A percentile compares a stretch with the other conserved stretches of the same genome.
Evolutionary conservation across 139 green algal species (phyloP).

Genomic region (Zygnema cylindricum): DNA sequence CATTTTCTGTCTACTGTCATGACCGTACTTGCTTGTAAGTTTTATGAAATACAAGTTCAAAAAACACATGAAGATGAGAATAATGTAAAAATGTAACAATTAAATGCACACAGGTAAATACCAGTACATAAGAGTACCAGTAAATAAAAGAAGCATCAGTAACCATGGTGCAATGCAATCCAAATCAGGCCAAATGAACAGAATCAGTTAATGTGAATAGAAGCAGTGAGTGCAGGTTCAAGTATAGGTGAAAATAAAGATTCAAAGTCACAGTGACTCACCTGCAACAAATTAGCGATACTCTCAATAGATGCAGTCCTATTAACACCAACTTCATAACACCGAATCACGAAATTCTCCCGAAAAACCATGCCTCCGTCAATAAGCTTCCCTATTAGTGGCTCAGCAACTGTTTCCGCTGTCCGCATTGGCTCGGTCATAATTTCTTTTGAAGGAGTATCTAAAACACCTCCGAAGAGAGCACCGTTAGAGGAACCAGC

Average conservation of each 20-base stretch:
- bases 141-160: too few relatives aligned
- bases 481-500: not conserved
- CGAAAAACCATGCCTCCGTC: conserved; percentile 45
- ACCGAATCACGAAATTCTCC: conserved; percentile 54
- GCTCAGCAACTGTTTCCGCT: not conserved
- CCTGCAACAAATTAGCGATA: conserved; percentile 61
- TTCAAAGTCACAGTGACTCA: not conserved
- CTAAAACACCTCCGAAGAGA: not conserved
- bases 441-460: not conserved
- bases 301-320: conserved; percentile 53
- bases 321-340: conserved; percentile 59
- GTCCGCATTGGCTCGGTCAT: not conserved
- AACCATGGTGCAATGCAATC: too few relatives aligned
- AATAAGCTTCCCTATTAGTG: conserved; percentile 2
- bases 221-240: too few relatives aligned
- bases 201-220: too few relatives aligned
- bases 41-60: too few relatives aligned
- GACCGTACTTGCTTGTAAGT: too few relatives aligned
- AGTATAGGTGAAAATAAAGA: not conserved
- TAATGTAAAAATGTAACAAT: too few relatives aligned
- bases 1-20: too few relatives aligned
- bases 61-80: too few relatives aligned
- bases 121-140: too few relatives aligned
- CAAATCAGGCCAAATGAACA: too few relatives aligned
- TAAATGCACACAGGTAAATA: too few relatives aligned